phyloP scores from a whole-genome alignment of 2,329 filamentous ascomycete species.

The Neonectria faginata region DNA sequence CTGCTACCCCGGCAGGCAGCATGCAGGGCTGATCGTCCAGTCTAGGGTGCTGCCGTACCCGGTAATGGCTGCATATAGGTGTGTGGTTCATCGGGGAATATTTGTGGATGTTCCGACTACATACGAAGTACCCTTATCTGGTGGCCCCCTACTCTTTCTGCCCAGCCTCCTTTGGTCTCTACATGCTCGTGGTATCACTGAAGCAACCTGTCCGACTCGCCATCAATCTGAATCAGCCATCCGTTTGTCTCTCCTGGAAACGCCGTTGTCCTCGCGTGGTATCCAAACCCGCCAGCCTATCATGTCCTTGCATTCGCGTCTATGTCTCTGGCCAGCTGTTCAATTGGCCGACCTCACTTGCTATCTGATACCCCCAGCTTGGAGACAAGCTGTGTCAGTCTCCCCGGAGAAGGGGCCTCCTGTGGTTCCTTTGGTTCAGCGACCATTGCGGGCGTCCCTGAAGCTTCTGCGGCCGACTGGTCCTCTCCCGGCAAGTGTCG shows the following conservation, averaged over 20 bases:
- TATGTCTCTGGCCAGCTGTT: slow-evolving; percentile 1
- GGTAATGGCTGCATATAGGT: slow-evolving; percentile 19
- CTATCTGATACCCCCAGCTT: slow-evolving; percentile 37
- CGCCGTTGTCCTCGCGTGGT: slow-evolving; percentile 19
- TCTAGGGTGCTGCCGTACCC: slow-evolving; percentile 29
- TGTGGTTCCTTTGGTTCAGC: slow-evolving; percentile 22
- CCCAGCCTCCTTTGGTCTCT: not conserved
- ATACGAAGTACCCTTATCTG: slow-evolving; percentile 25
- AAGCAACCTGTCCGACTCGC: slow-evolving; percentile 21
- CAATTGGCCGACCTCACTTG: slow-evolving; percentile 14
- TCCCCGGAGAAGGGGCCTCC: slow-evolving; percentile 29
- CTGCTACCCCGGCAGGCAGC: slow-evolving; percentile 5
- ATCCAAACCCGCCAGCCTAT: slow-evolving; percentile 16
- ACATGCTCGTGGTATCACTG: slow-evolving; percentile 27
- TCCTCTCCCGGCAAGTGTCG: slow-evolving; percentile 53
- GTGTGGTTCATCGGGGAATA: slow-evolving; percentile 25
- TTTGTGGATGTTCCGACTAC: slow-evolving; percentile 22
- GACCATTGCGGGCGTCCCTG: slow-evolving; percentile 8
- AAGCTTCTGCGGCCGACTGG: slow-evolving; percentile 46
- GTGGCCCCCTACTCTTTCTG: slow-evolving; percentile 12
- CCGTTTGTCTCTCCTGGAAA: slow-evolving; percentile 13
- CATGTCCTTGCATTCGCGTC: slow-evolving; percentile 6
- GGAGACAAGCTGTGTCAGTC: slow-evolving; percentile 41
- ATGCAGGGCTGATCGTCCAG: slow-evolving; percentile 29
- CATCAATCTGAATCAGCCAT: slow-evolving; percentile 18